These are phyloP conservation scores for Blastocystis hominis DNA, from an alignment of 352 stramenopile species.

Conservation along the genomic window DNA sequence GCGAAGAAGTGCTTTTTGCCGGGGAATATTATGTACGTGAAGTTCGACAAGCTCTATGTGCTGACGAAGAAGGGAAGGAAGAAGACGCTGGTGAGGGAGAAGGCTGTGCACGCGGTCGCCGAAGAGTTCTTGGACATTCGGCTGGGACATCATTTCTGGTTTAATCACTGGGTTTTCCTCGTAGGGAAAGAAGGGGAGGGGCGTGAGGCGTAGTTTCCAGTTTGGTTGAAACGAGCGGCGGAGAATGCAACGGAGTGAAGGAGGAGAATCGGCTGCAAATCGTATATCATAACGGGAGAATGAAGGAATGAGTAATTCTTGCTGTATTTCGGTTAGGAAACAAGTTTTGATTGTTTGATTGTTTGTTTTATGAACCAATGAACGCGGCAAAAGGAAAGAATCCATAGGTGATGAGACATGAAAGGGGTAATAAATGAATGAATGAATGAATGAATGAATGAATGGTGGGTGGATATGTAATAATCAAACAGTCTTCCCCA, in stretches of 20 bases:
- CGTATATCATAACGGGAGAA: too few species aligned
- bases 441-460: too few species aligned
- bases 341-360: neutral
- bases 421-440: too few species aligned
- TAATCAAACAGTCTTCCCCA: too few species aligned
- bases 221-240: conserved; percentile 32
- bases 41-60: conserved; percentile 17
- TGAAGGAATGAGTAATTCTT: too few species aligned
- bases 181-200: neutral
- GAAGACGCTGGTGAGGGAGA: neutral
- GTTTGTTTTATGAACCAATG: neutral
- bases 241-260: neutral
- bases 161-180: conserved; percentile 41
- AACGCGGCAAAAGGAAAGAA: too few species aligned
- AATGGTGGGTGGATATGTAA: too few species aligned
- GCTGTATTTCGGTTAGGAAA: too few species aligned
- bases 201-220: conserved; percentile 7
- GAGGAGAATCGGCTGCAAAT: neutral
- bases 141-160: conserved; percentile 24
- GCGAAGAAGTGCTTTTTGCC: conserved; percentile 11
- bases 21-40: conserved; percentile 29
- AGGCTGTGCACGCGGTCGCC: conserved; percentile 17
- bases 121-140: conserved; percentile 41
- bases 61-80: neutral
- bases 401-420: too few species aligned